Evolutionary conservation across 2,329 filamentous ascomycete species (phyloP), one percentile per base, ranked within the genome.

Genomic region (Bipolaris victoriae): DNA sequence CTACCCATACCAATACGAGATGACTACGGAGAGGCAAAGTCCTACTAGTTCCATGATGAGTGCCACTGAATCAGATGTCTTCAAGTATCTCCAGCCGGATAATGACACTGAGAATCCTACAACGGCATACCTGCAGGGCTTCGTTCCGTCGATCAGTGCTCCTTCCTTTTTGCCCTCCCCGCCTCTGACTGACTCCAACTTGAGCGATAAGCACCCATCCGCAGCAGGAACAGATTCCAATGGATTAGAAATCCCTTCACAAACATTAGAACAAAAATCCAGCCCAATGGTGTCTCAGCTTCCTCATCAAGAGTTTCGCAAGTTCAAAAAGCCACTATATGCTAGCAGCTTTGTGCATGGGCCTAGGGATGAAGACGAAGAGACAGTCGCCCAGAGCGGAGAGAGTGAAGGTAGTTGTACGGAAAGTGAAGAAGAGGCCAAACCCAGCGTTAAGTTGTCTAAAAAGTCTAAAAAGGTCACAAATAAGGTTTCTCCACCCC

Each of bases 281-380:
- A 55, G 62, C 31, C 39, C 50, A 41, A 52, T 62, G 9, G 52
- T 53, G 22, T 50, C 58, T 13, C 60, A 39, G 15, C 49, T 24
- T 57, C 65, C 46, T 55, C 59, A 43, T 5, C 65, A 60, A 26
- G 59, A 56, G 4, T 60, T 59, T 16, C 59, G 45, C 4, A 49
- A 69, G 26, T 68, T 67, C 50, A 68, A 66, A 40, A 70, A 69
- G 41, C 74, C 76, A 15, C 60, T 73, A 4, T 69, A 70, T 45
- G 69, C 67, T 35, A 71, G 71, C 46, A 74, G 71, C 60, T 71
- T 76, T 50, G 68, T 73, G 16, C 63, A 67, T 55, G 63, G 67
- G 15, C 65, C 68, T 43, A 60, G 62, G 26, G 58, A 65, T 4
- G 64, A 56, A 7, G 55, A 58, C 26, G 55, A 60, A 10, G 50